Base-by-base conservation (phyloP, 306 rosid genomes). In the Fagus crenata region DNA sequence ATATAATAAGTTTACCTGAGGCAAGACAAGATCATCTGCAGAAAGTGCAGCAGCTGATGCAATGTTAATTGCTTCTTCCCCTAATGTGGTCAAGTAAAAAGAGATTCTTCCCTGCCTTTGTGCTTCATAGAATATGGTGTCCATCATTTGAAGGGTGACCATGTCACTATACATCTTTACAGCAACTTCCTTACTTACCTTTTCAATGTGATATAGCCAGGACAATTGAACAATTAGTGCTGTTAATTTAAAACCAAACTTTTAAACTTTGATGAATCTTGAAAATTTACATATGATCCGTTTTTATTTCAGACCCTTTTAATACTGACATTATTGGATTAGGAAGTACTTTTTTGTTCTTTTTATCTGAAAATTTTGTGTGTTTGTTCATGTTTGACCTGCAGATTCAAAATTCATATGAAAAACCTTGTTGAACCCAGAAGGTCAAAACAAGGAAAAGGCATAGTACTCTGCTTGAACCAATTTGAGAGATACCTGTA, bases 61-160 rank as follows among this genome's bases (percentile, higher is more conserved):
- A 73, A 91, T 83, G 82, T 87, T 83, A 49, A 87, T 76, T 4
- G 92, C 97, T 86, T 91, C 97, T 88, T 91, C 93, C 11, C 97
- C 97, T 6, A 41, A 49, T 22, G 92, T 78, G 73, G 87, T 89
- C 77, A 91, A n/a, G 78, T 89, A 91, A 77, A 91, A 91, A n/a
- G 92, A 88, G 72, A 91, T 89, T 85, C 97, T 82, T 53, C 97
- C 94, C 72, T 91, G 97, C 51, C 94, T 88, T 73, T 91, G 97
- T 53, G 89, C 86, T 74, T 91, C 94, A 40, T 86, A 86, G 72
- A 91, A 85, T 53, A 91, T 78, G 74, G 35, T 84, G 77, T 91
- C 97, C 97, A 91, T 89, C 22, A 78, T 82, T 84, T 91, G 91
- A 67, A 91, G 90, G 32, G 88, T 89, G 37, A 86, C 85, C 97